phyloP scores from a whole-genome alignment of 2,329 filamentous ascomycete species.

The Podosphaera leucotricha region DNA sequence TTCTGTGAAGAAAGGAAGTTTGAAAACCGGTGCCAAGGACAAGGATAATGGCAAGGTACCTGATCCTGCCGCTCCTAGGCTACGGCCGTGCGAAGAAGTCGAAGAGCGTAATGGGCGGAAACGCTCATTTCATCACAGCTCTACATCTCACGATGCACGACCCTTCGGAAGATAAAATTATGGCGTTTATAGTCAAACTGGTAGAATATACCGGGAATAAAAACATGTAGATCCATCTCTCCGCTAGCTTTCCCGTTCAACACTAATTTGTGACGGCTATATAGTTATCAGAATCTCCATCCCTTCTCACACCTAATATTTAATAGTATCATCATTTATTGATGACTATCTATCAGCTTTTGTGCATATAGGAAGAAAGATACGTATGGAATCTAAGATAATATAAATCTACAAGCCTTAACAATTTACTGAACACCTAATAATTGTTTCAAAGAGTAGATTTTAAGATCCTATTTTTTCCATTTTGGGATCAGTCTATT shows the following conservation, averaged over 20 bases:
- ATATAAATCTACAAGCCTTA: no score
- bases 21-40: slow-evolving; percentile 23
- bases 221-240: neutral
- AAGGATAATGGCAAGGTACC: neutral
- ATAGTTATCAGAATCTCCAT: no score
- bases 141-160: neutral
- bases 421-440: no score
- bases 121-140: neutral
- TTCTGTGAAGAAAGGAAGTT: slow-evolving; percentile 68
- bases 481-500: no score
- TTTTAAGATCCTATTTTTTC: no score
- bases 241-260: neutral
- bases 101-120: neutral
- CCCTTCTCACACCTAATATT: no score
- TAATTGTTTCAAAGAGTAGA: no score
- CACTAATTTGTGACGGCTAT: no score
- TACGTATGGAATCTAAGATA: no score
- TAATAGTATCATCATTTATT: no score
- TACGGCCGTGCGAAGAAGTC: neutral
- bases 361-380: no score
- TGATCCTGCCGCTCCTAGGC: neutral
- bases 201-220: neutral
- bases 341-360: no score
- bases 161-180: neutral
- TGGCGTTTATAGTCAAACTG: neutral